Conservation (phyloP, 208 protist genomes). For the Crithidia fasciculata region DNA sequence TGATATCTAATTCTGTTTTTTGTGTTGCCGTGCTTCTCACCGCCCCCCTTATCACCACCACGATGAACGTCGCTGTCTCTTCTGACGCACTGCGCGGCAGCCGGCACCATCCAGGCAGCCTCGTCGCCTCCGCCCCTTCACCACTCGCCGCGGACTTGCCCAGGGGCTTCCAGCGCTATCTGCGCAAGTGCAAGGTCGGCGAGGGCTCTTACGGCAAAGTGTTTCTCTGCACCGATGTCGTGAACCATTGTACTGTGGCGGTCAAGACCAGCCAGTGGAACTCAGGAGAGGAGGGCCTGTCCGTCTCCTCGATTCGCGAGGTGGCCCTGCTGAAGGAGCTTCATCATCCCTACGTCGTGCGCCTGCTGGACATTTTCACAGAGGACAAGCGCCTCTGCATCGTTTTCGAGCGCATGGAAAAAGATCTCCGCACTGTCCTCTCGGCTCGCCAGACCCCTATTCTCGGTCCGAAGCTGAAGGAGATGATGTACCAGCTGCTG, state of each 20-base stretch:
- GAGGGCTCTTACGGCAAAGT: slow-evolving; percentile 97
- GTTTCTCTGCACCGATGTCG: slow-evolving; percentile 92
- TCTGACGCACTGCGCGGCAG: slow-evolving; percentile 14
- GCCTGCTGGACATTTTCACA: slow-evolving; percentile 95
- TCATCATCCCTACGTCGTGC: slow-evolving; percentile 91
- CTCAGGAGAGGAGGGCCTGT: slow-evolving; percentile 88
- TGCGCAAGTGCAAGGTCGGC: slow-evolving; percentile 95
- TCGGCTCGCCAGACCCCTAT: slow-evolving; percentile 75
- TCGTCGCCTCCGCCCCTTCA: neutral
- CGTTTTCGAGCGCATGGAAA: slow-evolving; percentile 97
- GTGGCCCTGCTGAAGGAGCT: slow-evolving; percentile 93
- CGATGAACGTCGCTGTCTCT: slow-evolving; percentile 9
- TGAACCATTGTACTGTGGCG: slow-evolving; percentile 71
- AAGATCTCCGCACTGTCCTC: slow-evolving; percentile 96
- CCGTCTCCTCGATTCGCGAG: slow-evolving; percentile 91
- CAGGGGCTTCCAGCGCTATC: slow-evolving; percentile 67
- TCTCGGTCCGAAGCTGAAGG: slow-evolving; percentile 60
- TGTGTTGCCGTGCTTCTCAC: no score
- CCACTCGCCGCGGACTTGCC: slow-evolving; percentile 2
- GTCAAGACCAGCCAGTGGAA: slow-evolving; percentile 85
- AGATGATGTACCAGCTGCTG: slow-evolving; percentile 85
- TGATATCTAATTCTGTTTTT: no score
- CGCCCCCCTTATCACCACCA: neutral
- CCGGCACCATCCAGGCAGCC: neutral
- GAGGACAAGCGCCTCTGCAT: slow-evolving; percentile 93